These are phyloP conservation scores for Verticillium klebahnii DNA, from an alignment of 2,329 filamentous ascomycete species.

Conservation along the genomic window DNA sequence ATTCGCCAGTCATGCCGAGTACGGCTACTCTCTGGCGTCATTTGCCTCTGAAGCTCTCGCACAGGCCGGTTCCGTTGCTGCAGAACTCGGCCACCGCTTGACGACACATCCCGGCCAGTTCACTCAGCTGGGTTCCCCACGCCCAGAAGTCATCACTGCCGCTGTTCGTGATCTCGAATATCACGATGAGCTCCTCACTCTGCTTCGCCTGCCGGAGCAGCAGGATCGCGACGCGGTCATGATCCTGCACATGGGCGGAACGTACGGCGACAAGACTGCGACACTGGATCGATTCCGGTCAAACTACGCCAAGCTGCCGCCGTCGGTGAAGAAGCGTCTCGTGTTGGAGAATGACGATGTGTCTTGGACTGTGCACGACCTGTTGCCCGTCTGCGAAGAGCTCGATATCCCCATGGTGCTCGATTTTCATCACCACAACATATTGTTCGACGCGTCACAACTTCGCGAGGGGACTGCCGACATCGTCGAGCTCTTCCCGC, in stretches of 20 bases:
- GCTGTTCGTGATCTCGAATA: conserved; percentile 81
- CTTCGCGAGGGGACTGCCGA: conserved; percentile 82
- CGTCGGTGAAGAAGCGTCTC: conserved; percentile 70
- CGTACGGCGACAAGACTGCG: conserved; percentile 79
- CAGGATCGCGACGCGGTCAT: conserved; percentile 83
- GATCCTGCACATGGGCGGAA: conserved; percentile 90
- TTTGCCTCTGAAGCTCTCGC: conserved; percentile 77
- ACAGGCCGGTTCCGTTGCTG: conserved; percentile 72
- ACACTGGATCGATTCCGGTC: conserved; percentile 73
- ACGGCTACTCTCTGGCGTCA: conserved; percentile 78
- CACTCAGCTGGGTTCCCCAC: conserved; percentile 84
- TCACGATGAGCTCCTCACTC: conserved; percentile 76
- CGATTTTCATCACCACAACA: conserved; percentile 95
- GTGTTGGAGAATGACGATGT: conserved; percentile 96
- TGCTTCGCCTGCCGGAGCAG: conserved; percentile 74
- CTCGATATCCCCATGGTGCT: conserved; percentile 90
- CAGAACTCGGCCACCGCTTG: conserved; percentile 74
- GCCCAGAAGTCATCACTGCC: conserved; percentile 69
- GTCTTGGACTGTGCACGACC: conserved; percentile 84
- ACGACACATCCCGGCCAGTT: conserved; percentile 92
- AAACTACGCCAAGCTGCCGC: conserved; percentile 65
- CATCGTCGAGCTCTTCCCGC: conserved; percentile 67
- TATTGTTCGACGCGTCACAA: conserved; percentile 69
- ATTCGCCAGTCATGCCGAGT: conserved; percentile 82
- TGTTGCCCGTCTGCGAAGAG: conserved; percentile 86